Conservation (phyloP, 768 basidiomycete genomes). For the Chiua virens region DNA sequence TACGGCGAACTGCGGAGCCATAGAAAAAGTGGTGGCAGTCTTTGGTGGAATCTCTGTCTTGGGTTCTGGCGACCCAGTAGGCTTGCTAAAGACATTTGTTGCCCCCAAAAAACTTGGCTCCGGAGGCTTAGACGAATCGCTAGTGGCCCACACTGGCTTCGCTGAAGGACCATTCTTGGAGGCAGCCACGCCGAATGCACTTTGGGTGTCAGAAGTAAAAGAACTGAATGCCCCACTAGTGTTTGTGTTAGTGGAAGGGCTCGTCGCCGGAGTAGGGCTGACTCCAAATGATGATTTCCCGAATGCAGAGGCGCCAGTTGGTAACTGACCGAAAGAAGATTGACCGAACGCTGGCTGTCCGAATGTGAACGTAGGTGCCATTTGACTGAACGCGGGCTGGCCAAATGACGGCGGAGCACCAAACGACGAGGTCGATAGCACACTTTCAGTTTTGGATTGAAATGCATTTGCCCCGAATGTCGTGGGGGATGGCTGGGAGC, state of each 20-base stretch:
- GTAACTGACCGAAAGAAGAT: constrained; percentile 28
- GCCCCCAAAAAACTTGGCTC: constrained; percentile 5
- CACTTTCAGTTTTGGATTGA: constrained; percentile 11
- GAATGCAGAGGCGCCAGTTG: constrained; percentile 16
- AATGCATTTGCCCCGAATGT: constrained; percentile 18
- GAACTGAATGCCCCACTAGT: constrained; percentile 37
- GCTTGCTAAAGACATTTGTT: constrained; percentile 8
- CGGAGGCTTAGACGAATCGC: constrained; percentile 6
- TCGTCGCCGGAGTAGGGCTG: constrained; percentile 8
- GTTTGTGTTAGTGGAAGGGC: constrained; percentile 10
- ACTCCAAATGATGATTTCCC: constrained; percentile 23
- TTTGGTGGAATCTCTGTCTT: constrained; percentile 9
- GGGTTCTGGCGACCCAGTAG: constrained; percentile 7
- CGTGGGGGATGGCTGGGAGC: constrained; percentile 8
- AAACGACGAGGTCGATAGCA: constrained; percentile 26
- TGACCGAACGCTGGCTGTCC: constrained; percentile 43
- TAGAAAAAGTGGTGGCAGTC: neutral
- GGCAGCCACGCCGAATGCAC: constrained; percentile 28
- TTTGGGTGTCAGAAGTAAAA: constrained; percentile 30
- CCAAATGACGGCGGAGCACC: constrained; percentile 36
- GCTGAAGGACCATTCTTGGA: constrained; percentile 15
- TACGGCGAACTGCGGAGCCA: neutral
- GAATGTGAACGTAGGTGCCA: constrained; percentile 26
- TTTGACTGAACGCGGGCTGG: constrained; percentile 36
- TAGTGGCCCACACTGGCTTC: constrained; percentile 24